Base-by-base conservation (phyloP, 1,284 basidiomycete genomes). In the Wallemia mellicola region DNA sequence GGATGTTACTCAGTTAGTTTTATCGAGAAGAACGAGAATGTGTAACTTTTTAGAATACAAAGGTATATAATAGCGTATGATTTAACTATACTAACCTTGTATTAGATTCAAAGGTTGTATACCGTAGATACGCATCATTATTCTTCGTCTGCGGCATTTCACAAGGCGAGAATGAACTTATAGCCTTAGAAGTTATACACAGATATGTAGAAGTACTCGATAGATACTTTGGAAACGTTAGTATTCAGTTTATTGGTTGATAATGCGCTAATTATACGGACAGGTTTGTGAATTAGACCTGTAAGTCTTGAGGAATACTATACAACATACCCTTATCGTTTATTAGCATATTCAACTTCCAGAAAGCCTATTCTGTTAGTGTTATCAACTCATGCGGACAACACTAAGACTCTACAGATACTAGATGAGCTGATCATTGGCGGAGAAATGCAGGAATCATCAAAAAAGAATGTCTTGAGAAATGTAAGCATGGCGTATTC, bases 21-120 rank as follows among this genome's bases (percentile, higher is more conserved):
- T 99, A 25, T 89, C 89, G 55, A 79, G 94, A 56, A 78, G 94
- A 64, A 95, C 94, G 59, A 77, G 89, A 65, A 99, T 98, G 94
- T 98, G 92, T 72, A 99, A 99, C 72, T 89, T 99, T 68, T 73
- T 99, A 59, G 94, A 99, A 70, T 98, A 98, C 77, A 98, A 98
- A 74, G n/a, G n/a, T n/a, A n/a, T n/a, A n/a, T n/a, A n/a, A n/a
- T n/a, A n/a, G n/a, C n/a, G n/a, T n/a, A n/a, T n/a, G n/a, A n/a
- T n/a, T n/a, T n/a, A n/a, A n/a, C n/a, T n/a, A n/a, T n/a, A n/a
- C n/a, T n/a, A n/a, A n/a, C n/a, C n/a, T n/a, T n/a, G n/a, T n/a
- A n/a, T n/a, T n/a, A n/a, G 91, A 91, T 87, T 64, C 60, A 76
- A 94, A 95, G 74, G 87, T 99, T 61, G 88, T 98, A 14, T 99